Percentiles rank a stretch among this genome's conserved stretches.
Evolutionary conservation across 2,329 filamentous ascomycete genomes (phyloP).

Genomic region (Venturia asperata): DNA sequence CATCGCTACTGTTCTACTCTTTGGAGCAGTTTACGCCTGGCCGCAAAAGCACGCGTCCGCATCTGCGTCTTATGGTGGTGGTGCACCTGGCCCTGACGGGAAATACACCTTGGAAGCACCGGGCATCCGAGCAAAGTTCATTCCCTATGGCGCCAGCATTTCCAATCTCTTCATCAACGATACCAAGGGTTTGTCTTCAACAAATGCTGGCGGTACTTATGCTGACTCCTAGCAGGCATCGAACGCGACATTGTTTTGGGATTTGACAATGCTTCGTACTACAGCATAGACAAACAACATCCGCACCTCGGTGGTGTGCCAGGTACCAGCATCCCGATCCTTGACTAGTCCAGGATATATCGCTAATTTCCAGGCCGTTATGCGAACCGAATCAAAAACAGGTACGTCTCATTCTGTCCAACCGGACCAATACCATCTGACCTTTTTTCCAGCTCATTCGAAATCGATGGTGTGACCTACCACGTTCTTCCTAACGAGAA

Average conservation of each 20-base stretch:
- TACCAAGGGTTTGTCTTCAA: constrained; percentile 46
- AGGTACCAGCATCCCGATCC: background rate
- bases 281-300: constrained; percentile 56
- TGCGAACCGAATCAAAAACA: constrained; percentile 72
- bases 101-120: constrained; percentile 67
- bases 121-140: constrained; percentile 61
- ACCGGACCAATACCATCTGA: background rate
- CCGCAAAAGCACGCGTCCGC: background rate
- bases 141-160: constrained; percentile 67
- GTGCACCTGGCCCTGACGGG: constrained; percentile 33
- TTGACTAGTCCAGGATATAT: constrained; percentile 35
- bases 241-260: constrained; percentile 65
- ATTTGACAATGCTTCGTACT: constrained; percentile 69
- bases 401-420: constrained; percentile 5
- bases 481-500: constrained; percentile 54
- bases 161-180: constrained; percentile 65
- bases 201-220: background rate
- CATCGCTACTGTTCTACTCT: background rate
- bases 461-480: constrained; percentile 56
- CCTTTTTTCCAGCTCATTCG: constrained; percentile 50
- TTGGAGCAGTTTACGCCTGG: constrained; percentile 2
- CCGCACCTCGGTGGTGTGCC: constrained; percentile 67
- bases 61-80: background rate
- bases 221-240: constrained; percentile 28
- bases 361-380: constrained; percentile 47